Percentiles rank a stretch among this genome's conserved stretches.
Evolutionary conservation across 495 filamentous ascomycete species (phyloP).

Genomic region (Acidomyces sp.): DNA sequence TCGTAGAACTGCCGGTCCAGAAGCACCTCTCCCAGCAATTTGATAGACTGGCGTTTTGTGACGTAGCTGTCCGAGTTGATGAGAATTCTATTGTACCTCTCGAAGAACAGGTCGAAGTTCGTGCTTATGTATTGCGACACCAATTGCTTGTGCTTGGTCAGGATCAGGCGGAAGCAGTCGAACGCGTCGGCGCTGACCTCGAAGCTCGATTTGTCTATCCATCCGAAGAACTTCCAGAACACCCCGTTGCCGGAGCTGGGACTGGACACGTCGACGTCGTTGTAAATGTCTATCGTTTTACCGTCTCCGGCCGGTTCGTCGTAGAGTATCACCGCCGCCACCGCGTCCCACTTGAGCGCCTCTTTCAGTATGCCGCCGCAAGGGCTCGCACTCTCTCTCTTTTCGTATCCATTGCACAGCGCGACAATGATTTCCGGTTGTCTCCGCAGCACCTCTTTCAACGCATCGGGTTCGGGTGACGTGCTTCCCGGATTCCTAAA

Average conservation of each 20-base stretch:
- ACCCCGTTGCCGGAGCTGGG: conserved; percentile 63
- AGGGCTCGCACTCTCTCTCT: conserved; percentile 81
- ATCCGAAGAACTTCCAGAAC: conserved; percentile 97
- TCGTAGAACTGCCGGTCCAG: conserved; percentile 92
- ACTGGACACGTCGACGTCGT: conserved; percentile 51
- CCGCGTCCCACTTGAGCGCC: conserved; percentile 78
- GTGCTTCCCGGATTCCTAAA: conserved; percentile 51
- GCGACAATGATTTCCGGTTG: conserved; percentile 78
- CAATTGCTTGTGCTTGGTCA: conserved; percentile 85
- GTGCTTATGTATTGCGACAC: conserved; percentile 72
- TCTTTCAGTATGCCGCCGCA: conserved; percentile 86
- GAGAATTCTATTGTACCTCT: conserved; percentile 74
- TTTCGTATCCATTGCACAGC: conserved; percentile 77
- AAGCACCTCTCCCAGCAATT: conserved; percentile 86
- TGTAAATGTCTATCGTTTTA: conserved; percentile 38
- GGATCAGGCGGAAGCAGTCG: conserved; percentile 84
- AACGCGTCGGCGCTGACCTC: conserved; percentile 97
- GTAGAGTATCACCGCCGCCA: conserved; percentile 80
- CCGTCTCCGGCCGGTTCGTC: conserved; percentile 59
- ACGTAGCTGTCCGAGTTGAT: conserved; percentile 91
- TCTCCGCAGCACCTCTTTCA: conserved; percentile 71
- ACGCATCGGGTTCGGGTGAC: conserved; percentile 56
- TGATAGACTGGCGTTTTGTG: conserved; percentile 96
- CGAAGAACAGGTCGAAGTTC: conserved; percentile 87
- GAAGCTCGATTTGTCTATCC: conserved; percentile 89